Conservation (phyloP, 2,329 filamentous ascomycete species). For the Epichloe brachyelytri region DNA sequence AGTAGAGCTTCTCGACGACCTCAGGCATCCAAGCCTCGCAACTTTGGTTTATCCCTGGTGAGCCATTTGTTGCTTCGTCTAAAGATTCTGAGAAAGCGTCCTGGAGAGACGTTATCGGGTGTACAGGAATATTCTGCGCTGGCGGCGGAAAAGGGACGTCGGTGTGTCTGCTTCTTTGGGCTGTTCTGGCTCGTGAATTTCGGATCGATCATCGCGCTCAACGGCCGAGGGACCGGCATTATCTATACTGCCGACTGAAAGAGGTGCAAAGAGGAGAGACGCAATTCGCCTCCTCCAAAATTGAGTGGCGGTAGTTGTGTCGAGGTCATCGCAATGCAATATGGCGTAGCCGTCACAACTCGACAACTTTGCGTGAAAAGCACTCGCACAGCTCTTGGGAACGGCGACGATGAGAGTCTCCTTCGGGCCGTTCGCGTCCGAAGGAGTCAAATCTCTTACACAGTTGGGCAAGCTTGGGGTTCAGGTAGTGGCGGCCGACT, state of each 20-base stretch:
- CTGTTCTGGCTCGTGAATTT: neutral
- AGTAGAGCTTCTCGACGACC: conserved; percentile 54
- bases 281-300: conserved; percentile 15
- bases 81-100: conserved; percentile 74
- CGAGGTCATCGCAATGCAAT: conserved; percentile 13
- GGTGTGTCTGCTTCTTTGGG: neutral
- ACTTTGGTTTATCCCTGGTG: conserved; percentile 35
- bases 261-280: conserved; percentile 18
- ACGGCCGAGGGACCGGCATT: neutral
- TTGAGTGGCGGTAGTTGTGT: conserved; percentile 18
- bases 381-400: neutral
- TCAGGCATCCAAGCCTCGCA: conserved; percentile 42
- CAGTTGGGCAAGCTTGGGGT: neutral
- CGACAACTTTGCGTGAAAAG: neutral
- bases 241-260: conserved; percentile 8
- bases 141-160: conserved; percentile 8
- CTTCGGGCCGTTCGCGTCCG: neutral
- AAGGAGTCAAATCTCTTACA: neutral
- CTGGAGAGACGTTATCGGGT: conserved; percentile 68
- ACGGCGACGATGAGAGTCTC: neutral
- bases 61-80: conserved; percentile 49
- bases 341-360: neutral
- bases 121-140: conserved; percentile 24
- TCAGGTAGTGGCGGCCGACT: neutral
- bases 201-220: neutral